A percentile compares a stretch with the other conserved stretches of the same genome.
These are phyloP conservation scores for Barnettozyma salicaria DNA, from an alignment of 805 yeast genomes.

Conservation along the genomic window DNA sequence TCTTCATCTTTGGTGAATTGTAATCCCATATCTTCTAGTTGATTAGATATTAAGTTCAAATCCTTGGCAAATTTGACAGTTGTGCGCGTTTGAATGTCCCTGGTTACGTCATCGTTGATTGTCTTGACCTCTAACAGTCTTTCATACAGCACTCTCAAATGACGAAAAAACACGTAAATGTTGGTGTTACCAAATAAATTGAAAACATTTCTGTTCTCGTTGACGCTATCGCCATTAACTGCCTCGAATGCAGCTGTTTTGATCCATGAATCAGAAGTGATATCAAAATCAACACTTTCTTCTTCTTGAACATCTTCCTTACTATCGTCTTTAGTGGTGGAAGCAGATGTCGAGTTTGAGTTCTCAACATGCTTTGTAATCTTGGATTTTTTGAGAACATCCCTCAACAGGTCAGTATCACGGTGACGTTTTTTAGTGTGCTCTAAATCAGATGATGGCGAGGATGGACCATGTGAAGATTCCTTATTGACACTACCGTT, in stretches of 20 bases:
- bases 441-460: conserved; percentile 16
- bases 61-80: conserved; percentile 80
- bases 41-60: conserved; percentile 72
- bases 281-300: conserved; percentile 18
- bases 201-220: conserved; percentile 44
- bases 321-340: conserved; percentile 2
- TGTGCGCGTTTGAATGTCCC: conserved; percentile 59
- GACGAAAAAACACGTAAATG: conserved; percentile 84
- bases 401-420: conserved; percentile 51
- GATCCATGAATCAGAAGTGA: conserved; percentile 26
- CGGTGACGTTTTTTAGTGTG: conserved; percentile 32
- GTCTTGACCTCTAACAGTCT: conserved; percentile 74
- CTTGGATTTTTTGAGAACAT: conserved; percentile 51
- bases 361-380: conserved; percentile 30
- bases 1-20: conserved; percentile 55
- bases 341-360: conserved; percentile 20
- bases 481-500: too few species aligned
- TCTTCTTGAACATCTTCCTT: conserved; percentile 24
- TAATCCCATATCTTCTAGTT: conserved; percentile 75
- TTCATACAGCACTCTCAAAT: conserved; percentile 72
- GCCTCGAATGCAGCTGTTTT: conserved; percentile 18
- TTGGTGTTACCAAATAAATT: conserved; percentile 86
- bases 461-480: conserved; percentile 10
- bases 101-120: conserved; percentile 62
- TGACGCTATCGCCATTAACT: conserved; percentile 26